Percentiles rank a stretch among this genome's conserved stretches.
Conservation (phyloP, 2,329 filamentous ascomycete genomes). For the Plenodomus tracheiphilus region DNA sequence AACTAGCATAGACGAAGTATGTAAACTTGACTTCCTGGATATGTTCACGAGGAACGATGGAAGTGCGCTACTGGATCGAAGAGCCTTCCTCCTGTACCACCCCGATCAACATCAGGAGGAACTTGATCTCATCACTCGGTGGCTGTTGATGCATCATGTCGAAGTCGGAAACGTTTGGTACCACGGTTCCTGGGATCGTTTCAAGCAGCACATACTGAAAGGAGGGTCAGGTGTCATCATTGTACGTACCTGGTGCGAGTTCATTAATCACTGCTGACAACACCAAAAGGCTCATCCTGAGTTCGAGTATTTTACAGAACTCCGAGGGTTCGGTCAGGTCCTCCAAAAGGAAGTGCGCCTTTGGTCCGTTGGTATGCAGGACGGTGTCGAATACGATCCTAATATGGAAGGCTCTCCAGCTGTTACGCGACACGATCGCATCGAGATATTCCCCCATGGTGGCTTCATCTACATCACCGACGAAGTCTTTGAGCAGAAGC, state of each 20-base stretch:
- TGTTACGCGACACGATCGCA: constrained; percentile 24
- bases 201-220: constrained; percentile 19
- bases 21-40: constrained; percentile 23
- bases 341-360: constrained; percentile 33
- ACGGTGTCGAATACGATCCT: constrained; percentile 15
- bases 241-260: constrained; percentile 11
- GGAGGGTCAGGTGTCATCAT: constrained; percentile 34
- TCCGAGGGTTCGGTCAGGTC: constrained; percentile 38
- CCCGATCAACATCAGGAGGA: constrained; percentile 32
- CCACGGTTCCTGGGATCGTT: constrained; percentile 31
- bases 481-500: constrained; percentile 46
- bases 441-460: constrained; percentile 45
- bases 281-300: constrained; percentile 31
- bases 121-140: constrained; percentile 34
- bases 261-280: not conserved
- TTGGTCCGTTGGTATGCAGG: constrained; percentile 41
- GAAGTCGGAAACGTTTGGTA: constrained; percentile 28
- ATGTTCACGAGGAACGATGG: constrained; percentile 26
- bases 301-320: constrained; percentile 32
- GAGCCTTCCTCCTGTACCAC: constrained; percentile 35
- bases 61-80: constrained; percentile 14
- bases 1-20: constrained; percentile 16
- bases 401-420: constrained; percentile 15
- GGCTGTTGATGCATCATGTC: constrained; percentile 36
- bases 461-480: constrained; percentile 49